Conservation (phyloP, 768 basidiomycete species). For the Pleurotus salmoneostramineus region DNA sequence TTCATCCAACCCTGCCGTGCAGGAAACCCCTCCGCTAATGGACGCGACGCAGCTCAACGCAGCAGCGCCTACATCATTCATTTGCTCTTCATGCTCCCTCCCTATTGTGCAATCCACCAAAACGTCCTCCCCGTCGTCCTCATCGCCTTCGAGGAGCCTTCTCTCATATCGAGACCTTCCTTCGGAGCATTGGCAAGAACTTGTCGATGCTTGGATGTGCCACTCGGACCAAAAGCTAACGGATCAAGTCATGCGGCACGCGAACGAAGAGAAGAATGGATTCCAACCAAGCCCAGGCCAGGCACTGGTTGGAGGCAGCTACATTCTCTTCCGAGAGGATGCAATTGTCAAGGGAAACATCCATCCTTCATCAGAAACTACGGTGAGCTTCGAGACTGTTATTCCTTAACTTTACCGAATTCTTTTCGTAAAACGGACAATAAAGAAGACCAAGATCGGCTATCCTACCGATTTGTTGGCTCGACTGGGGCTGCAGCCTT, state of each 20-base stretch:
- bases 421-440: slow-evolving; percentile 47
- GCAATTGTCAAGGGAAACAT: slow-evolving; percentile 52
- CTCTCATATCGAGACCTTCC: slow-evolving; percentile 78
- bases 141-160: slow-evolving; percentile 28
- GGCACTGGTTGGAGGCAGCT: slow-evolving; percentile 87
- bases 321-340: slow-evolving; percentile 71
- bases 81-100: slow-evolving; percentile 77
- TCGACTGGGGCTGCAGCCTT: not conserved
- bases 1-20: slow-evolving; percentile 16
- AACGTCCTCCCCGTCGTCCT: not conserved
- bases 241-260: slow-evolving; percentile 57
- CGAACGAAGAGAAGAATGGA: slow-evolving; percentile 40
- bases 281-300: slow-evolving; percentile 77
- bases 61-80: slow-evolving; percentile 59
- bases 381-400: slow-evolving; percentile 45
- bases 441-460: slow-evolving; percentile 92
- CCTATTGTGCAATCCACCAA: slow-evolving; percentile 53
- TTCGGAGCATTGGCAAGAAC: slow-evolving; percentile 96
- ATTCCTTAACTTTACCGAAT: slow-evolving; percentile 9
- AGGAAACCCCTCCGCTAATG: slow-evolving; percentile 46
- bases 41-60: slow-evolving; percentile 63
- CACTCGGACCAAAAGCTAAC: slow-evolving; percentile 85
- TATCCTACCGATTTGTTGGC: slow-evolving; percentile 45
- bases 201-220: slow-evolving; percentile 98
- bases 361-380: slow-evolving; percentile 35